These are phyloP conservation scores for Debaryomyces nepalensis DNA, from an alignment of 1,139 yeast genomes.

Conservation along the genomic window DNA sequence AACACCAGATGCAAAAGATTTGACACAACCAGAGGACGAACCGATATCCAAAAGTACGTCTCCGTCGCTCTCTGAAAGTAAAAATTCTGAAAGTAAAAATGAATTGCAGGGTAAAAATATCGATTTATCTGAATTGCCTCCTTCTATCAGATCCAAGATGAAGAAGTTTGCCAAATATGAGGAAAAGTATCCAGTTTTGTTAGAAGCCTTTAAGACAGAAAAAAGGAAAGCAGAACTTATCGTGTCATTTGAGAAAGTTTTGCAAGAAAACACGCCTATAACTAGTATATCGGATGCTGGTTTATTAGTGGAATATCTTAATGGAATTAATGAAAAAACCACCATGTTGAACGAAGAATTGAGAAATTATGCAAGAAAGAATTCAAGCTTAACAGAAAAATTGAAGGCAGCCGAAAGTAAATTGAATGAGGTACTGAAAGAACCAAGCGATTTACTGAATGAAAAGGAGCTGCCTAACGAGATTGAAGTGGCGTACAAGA, in stretches of 20 bases:
- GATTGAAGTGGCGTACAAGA: conserved; percentile 17
- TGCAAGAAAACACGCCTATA: conserved; percentile 82
- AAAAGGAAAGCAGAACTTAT: conserved; percentile 69
- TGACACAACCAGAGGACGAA: conserved; percentile 54
- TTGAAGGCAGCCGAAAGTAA: conserved; percentile 4
- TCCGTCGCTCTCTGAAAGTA: conserved; percentile 3
- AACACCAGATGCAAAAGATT: conserved; percentile 51
- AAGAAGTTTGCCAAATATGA: conserved; percentile 86
- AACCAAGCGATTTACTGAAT: conserved; percentile 18
- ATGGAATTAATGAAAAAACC: conserved; percentile 65
- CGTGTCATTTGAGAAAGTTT: conserved; percentile 66
- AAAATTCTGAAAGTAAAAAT: too few relatives aligned
- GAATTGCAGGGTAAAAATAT: conserved; percentile 19
- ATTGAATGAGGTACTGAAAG: conserved; percentile 1
- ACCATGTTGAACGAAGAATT: conserved; percentile 60
- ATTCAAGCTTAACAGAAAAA: conserved; percentile 27
- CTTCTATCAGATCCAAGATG: conserved; percentile 62
- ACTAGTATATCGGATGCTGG: conserved; percentile 74
- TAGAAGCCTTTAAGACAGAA: conserved; percentile 84
- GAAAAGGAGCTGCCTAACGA: conserved; percentile 13
- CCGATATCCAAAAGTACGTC: conserved; percentile 7
- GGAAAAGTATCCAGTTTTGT: conserved; percentile 79
- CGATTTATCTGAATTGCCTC: conserved; percentile 51
- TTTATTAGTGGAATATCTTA: conserved; percentile 68
- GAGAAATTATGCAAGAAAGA: conserved; percentile 29